These are phyloP conservation scores for Gryganskiella cystojenkinii DNA, from an alignment of 192 early-diverging fungal species.

Conservation along the genomic window DNA sequence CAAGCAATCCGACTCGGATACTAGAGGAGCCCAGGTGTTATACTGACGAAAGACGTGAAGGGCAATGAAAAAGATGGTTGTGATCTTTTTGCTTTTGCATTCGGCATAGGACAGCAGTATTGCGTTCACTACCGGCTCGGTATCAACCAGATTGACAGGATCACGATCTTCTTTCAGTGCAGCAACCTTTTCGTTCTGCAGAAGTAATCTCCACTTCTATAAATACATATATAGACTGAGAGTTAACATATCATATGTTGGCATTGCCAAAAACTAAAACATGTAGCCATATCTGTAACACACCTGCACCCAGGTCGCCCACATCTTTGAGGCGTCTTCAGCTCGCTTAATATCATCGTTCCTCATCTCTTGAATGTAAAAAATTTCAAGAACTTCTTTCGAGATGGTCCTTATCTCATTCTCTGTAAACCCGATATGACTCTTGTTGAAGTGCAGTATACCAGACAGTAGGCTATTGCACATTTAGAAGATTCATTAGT, in stretches of 20 bases:
- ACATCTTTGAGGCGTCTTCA: constrained; percentile 8
- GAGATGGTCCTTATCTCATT: constrained; percentile 4
- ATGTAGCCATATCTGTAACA: not conserved
- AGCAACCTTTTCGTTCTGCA: constrained; percentile 9
- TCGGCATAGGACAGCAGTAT: constrained; percentile 21
- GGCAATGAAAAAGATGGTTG: constrained; percentile 20
- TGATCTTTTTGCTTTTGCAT: constrained; percentile 29
- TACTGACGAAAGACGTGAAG: constrained; percentile 25
- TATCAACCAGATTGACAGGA: constrained; percentile 2
- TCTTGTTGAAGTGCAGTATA: constrained; percentile 22
- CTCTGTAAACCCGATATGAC: constrained; percentile 15
- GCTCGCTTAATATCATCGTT: constrained; percentile 9
- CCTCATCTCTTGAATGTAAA: constrained; percentile 22
- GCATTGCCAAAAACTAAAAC: not conserved
- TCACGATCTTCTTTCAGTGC: constrained; percentile 6
- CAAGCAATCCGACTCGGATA: constrained; percentile 24
- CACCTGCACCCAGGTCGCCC: constrained; percentile 8
- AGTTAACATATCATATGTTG: not conserved
- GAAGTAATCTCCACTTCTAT: constrained; percentile 7
- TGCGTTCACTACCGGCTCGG: constrained; percentile 15
- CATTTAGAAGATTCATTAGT: not conserved
- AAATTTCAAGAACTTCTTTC: constrained; percentile 3
- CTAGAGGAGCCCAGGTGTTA: constrained; percentile 13
- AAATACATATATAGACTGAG: not conserved
- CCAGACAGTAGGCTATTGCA: constrained; percentile 18